Conservation (phyloP, 208 protist genomes). For the Hexamita inflata region DNA sequence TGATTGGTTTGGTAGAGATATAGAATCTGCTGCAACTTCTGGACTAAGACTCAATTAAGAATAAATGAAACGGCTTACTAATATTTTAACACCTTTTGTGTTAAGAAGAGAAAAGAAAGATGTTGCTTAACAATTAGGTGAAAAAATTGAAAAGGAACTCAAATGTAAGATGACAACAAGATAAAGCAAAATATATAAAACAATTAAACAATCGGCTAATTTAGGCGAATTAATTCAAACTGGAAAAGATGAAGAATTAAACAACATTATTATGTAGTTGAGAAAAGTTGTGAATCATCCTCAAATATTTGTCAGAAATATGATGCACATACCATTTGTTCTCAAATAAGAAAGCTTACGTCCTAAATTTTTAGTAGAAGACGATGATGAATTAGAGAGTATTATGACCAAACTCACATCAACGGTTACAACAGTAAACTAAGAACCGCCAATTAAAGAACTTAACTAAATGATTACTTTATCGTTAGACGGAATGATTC, state of each 20-base stretch:
- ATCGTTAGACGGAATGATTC: no score
- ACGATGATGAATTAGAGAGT: no score
- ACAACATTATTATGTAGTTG: slow-evolving; percentile 64
- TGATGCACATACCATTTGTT: no score
- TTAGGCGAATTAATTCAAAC: not conserved
- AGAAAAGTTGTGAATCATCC: slow-evolving; percentile 65
- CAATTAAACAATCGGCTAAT: not conserved
- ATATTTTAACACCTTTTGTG: slow-evolving; percentile 83
- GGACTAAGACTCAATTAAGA: slow-evolving; percentile 58
- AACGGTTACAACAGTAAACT: no score
- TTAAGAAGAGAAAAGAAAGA: slow-evolving; percentile 88
- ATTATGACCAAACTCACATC: no score
- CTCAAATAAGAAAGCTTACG: no score
- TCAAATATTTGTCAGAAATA: slow-evolving; percentile 50
- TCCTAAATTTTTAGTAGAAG: no score
- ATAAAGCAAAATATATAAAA: slow-evolving; percentile 26
- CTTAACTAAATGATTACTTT: no score
- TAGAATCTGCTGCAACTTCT: slow-evolving; percentile 24
- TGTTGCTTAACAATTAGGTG: slow-evolving; percentile 79
- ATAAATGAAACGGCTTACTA: slow-evolving; percentile 72
- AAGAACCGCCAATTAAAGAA: no score
- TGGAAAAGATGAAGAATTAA: no score
- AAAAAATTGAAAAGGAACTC: slow-evolving; percentile 53
- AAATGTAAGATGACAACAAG: slow-evolving; percentile 18
- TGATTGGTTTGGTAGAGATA: slow-evolving; percentile 32